Evolutionary conservation across 148 eudicot species (phyloP), one percentile per base, ranked within the genome.

Genomic region (Rhododendron mucronatum): DNA sequence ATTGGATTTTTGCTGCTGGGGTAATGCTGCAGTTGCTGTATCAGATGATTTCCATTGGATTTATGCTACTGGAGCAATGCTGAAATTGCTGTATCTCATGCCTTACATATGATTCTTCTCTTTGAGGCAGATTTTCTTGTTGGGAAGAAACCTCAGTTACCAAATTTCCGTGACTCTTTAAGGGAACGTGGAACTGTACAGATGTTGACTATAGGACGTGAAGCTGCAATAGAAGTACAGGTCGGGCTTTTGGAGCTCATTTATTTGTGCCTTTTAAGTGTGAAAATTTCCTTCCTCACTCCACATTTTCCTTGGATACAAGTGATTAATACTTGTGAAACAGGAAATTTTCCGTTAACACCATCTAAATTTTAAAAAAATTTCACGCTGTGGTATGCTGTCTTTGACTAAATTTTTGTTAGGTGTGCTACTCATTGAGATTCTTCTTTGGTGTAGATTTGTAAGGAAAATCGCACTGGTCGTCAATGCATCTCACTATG

Each of bases 171-270:
- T 85, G 96, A 95, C 90, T 93, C 95, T 87, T 87, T 96, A 63
- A 93, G 88, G 91, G 96, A 95, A 87, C 92, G 95, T 89, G 99
- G 99, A 91, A 94, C 96, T 18, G 93, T 95, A 86, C 97, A 94
- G 86, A 94, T 95, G 98, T 88, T 96, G 92, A 96, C 99, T 21
- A 92, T 96, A 69, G 94, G 99, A 30, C 95, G 99, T 87, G 99
- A 96, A 88, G 99, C 99, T 90, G 98, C 98, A 39, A 87, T 96
- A 85, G 99, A 96, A 86, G 93, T 96, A 88, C 99, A 96, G 98
- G 99, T 96, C 90, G 80, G 91, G 77, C 78, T 88, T 84, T 71
- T 28, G 10, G 61, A 63, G 45, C 59, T 81, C 39, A 5, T 51
- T 44, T 35, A 7, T 65, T 77, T 76, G 21, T 84, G 71, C 67